These are phyloP conservation scores for Colletotrichum falcatum DNA, from an alignment of 2,329 filamentous ascomycete genomes.

Conservation along the genomic window DNA sequence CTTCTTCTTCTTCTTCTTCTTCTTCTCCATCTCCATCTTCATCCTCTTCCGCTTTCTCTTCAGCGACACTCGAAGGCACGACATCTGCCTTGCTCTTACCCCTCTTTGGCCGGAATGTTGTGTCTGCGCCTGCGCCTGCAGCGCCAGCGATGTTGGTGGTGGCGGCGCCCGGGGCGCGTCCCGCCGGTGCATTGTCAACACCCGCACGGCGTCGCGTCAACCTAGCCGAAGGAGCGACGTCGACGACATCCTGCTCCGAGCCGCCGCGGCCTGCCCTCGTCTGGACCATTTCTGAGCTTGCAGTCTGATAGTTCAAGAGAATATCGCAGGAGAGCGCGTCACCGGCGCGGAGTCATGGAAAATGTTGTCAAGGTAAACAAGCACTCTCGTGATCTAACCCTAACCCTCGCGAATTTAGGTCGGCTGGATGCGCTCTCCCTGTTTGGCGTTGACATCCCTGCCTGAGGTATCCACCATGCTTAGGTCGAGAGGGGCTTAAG, in stretches of 20 bases:
- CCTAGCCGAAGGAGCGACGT: conserved; percentile 11
- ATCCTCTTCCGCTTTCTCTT: conserved; percentile 14
- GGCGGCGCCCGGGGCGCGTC: neutral
- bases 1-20: neutral
- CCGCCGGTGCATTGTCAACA: neutral
- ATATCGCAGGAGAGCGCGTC: neutral
- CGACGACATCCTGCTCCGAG: neutral
- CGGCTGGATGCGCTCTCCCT: neutral
- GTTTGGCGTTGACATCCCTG: neutral
- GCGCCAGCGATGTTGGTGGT: neutral
- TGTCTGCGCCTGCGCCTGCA: neutral
- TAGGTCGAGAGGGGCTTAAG: conserved; percentile 1
- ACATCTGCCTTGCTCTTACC: conserved; percentile 9
- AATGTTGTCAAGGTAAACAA: conserved; percentile 13
- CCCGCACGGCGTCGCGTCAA: conserved; percentile 21
- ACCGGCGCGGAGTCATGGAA: neutral
- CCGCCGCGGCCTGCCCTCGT: conserved; percentile 27
- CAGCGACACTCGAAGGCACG: conserved; percentile 2
- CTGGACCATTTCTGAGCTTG: conserved; percentile 21
- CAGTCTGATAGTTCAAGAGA: neutral
- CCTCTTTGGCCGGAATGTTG: neutral
- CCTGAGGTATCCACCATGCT: conserved; percentile 23
- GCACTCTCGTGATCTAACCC: conserved; percentile 11
- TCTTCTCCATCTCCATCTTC: too few relatives aligned
- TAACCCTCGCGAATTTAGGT: conserved; percentile 23